Conservation (phyloP, 2,329 filamentous ascomycete genomes). For the Onygenales sp. region DNA sequence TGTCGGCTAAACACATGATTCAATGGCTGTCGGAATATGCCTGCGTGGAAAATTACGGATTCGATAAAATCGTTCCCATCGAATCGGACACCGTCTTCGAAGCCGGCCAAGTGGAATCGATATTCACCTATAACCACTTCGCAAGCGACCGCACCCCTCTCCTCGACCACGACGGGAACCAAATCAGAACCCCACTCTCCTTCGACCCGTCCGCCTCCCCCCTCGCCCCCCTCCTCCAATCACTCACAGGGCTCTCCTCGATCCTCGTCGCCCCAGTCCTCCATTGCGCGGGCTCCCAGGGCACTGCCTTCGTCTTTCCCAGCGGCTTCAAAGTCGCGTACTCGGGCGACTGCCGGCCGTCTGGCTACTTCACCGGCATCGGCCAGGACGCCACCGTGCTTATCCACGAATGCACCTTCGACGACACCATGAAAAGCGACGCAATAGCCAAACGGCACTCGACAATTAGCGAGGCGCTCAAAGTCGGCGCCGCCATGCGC, state of each 20-base stretch:
- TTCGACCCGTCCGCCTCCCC: constrained; percentile 22
- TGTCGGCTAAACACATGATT: constrained; percentile 63
- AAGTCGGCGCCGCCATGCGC: constrained; percentile 65
- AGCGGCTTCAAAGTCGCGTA: constrained; percentile 80
- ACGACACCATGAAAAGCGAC: constrained; percentile 69
- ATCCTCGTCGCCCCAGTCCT: constrained; percentile 60
- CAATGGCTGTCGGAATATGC: constrained; percentile 72
- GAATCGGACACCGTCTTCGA: constrained; percentile 25
- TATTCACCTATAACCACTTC: constrained; percentile 19
- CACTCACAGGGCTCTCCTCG: constrained; percentile 52
- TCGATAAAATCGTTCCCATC: constrained; percentile 46
- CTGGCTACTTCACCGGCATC: constrained; percentile 56
- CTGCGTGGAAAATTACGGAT: constrained; percentile 66
- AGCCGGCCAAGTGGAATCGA: constrained; percentile 11
- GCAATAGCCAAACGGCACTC: constrained; percentile 82
- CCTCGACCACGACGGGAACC: constrained; percentile 2
- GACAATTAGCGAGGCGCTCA: constrained; percentile 77
- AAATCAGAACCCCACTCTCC: constrained; percentile 14
- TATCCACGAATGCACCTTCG: constrained; percentile 93
- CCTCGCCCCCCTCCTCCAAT: constrained; percentile 17
- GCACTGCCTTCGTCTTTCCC: constrained; percentile 66
- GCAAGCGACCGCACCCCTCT: constrained; percentile 3
- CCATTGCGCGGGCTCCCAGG: constrained; percentile 74
- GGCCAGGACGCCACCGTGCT: constrained; percentile 71
- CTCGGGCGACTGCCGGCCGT: constrained; percentile 87